These are phyloP conservation scores for Naganishia onofrii DNA, from an alignment of 768 basidiomycete species.

Conservation along the genomic window DNA sequence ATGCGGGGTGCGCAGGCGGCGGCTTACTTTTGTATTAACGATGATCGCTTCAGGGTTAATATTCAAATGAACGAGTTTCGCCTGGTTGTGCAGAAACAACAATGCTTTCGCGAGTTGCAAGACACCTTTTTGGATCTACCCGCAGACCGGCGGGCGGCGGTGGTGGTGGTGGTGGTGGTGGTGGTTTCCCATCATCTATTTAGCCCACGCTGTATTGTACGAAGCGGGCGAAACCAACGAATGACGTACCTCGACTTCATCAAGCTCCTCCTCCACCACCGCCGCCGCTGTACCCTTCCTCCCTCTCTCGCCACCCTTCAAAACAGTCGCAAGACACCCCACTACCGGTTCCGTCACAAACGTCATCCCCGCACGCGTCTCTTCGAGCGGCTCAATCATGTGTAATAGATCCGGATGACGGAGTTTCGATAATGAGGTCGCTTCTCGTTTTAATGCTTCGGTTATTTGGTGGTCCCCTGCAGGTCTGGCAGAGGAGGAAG, in stretches of 20 bases:
- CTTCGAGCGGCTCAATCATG: slow-evolving; percentile 95
- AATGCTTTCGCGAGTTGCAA: slow-evolving; percentile 65
- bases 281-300: no score
- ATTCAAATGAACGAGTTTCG: slow-evolving; percentile 87
- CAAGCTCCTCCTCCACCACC: slow-evolving; percentile 61
- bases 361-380: slow-evolving; percentile 79
- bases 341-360: slow-evolving; percentile 91
- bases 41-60: slow-evolving; percentile 80
- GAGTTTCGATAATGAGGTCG: slow-evolving; percentile 74
- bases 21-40: slow-evolving; percentile 73
- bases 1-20: no score
- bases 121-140: slow-evolving; percentile 92
- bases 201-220: no score
- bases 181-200: no score
- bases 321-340: slow-evolving; percentile 62
- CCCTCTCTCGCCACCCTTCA: neutral
- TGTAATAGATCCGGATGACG: slow-evolving; percentile 94
- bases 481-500: no score
- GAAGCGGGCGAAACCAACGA: no score
- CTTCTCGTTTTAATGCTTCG: slow-evolving; percentile 87
- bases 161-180: no score
- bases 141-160: no score
- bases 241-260: slow-evolving; percentile 87
- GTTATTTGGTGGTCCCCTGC: slow-evolving; percentile 69
- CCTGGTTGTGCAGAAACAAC: slow-evolving; percentile 85